Conservation (phyloP, 805 yeast genomes). For the Metschnikowia kofuensis region DNA sequence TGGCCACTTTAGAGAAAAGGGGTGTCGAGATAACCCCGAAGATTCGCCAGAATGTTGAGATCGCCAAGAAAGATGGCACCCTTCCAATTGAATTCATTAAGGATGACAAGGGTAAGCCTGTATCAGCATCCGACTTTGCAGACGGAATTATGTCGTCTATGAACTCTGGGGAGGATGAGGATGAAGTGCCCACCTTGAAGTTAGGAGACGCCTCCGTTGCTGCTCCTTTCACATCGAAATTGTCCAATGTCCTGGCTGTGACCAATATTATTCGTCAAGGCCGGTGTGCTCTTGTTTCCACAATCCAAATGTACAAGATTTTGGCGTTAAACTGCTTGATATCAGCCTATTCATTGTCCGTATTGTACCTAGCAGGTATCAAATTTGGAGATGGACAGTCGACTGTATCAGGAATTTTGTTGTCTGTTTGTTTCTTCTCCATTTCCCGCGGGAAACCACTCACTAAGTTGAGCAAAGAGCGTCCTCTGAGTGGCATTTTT, state of each 20-base stretch:
- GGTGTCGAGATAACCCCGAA: conserved; percentile 82
- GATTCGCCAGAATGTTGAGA: conserved; percentile 55
- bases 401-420: conserved; percentile 89
- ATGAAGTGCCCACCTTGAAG: conserved; percentile 89
- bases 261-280: conserved; percentile 96
- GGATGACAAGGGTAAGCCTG: conserved; percentile 17
- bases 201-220: conserved; percentile 99
- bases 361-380: conserved; percentile 93
- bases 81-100: conserved; percentile 19
- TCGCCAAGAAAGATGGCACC: conserved; percentile 43
- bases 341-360: conserved; percentile 93
- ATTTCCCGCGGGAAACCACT: conserved; percentile 92
- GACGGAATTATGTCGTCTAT: conserved; percentile 60
- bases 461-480: conserved; percentile 82
- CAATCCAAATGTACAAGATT: conserved; percentile 98
- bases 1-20: conserved; percentile 78
- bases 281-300: conserved; percentile 94
- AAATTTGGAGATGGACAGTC: conserved; percentile 98
- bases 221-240: conserved; percentile 96
- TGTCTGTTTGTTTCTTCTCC: conserved; percentile 92
- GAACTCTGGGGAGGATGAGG: conserved; percentile 55
- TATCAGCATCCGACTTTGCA: conserved; percentile 36
- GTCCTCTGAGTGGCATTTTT: conserved; percentile 98
- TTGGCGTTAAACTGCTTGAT: conserved; percentile 95
- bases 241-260: conserved; percentile 88